Percentiles rank a stretch among this genome's conserved stretches.
phyloP scores from a whole-genome alignment of 2,329 filamentous ascomycete species.

The Colletotrichum sp. region DNA sequence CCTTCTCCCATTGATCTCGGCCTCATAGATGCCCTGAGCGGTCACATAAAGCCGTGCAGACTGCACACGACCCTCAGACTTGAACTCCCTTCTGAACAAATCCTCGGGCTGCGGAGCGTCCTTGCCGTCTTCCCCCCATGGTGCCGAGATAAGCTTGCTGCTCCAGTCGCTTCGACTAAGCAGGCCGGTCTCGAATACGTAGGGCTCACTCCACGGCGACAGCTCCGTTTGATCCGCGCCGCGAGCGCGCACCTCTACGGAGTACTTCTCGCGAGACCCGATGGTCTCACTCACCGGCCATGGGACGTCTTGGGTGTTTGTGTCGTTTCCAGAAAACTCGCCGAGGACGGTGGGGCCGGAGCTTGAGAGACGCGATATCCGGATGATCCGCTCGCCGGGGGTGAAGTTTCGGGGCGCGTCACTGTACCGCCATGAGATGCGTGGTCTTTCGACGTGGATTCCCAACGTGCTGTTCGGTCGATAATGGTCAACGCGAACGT shows the following conservation, averaged over 20 bases:
- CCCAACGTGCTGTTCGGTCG: constrained; percentile 37
- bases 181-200: constrained; percentile 38
- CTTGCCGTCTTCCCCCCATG: constrained; percentile 30
- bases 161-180: constrained; percentile 33
- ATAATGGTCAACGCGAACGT: constrained; percentile 43
- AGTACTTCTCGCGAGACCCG: constrained; percentile 31
- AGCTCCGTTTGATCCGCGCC: constrained; percentile 18
- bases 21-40: constrained; percentile 48
- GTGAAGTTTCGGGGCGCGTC: constrained; percentile 41
- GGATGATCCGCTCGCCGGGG: constrained; percentile 46
- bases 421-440: constrained; percentile 51
- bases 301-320: constrained; percentile 42
- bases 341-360: constrained; percentile 20
- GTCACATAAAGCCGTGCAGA: constrained; percentile 53
- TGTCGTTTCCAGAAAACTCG: constrained; percentile 30
- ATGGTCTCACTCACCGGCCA: constrained; percentile 44
- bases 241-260: constrained; percentile 36
- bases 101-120: constrained; percentile 29
- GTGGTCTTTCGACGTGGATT: constrained; percentile 45
- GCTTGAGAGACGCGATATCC: constrained; percentile 32
- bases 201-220: constrained; percentile 30
- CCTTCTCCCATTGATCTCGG: constrained; percentile 48
- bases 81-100: constrained; percentile 38
- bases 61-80: constrained; percentile 19
- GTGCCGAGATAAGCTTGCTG: constrained; percentile 31